Base-by-base conservation (phyloP, 768 basidiomycete genomes). In the Mrakia gelida region DNA sequence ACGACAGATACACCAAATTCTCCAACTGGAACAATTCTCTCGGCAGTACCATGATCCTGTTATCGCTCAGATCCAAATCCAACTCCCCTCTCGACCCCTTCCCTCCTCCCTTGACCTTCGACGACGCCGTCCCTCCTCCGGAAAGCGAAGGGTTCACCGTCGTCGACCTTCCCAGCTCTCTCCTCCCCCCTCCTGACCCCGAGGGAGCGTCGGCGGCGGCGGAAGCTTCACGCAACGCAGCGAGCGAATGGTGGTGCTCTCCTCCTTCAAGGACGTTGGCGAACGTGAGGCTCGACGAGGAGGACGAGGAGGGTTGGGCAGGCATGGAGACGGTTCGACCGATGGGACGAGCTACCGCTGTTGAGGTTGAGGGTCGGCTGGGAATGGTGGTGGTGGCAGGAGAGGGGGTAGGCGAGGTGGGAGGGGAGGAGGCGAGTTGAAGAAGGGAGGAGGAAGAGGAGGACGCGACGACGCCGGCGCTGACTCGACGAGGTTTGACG, bases 251-350 rank as follows among this genome's bases (percentile, higher is more conserved):
- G 7, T 15, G 16, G 49, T 52, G 16, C 49, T 21, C 38, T 38
- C 38, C 38, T 38, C 38, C 38, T 38, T 8, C 38, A 3, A 38
- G 38, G 38, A 38, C 49, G 49, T 52, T 52, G 49, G 49, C 18
- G 49, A 52, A 59, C n/a, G 59, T 59, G 28, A 59, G 59, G n/a
- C 13, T 59, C 9, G 45, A 26, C 26, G 26, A 26, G 59, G 59
- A 59, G 59, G 59, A 26, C 4, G 59, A 59, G 9, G 28, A 59
- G 2, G 59, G 11, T 9, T 26, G 26, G 10, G 59, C 10, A 7
- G 59, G 59, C 59, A 59, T 59, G 59, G 59, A 59, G 59, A 59
- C 59, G 6, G 59, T 59, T 59, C 59, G 59, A 59, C 59, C 59
- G 26, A 59, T 26, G 23, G 23, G 59, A 59, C 59, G 59, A 11